These are phyloP conservation scores for Tricholomella constricta DNA, from an alignment of 768 basidiomycete genomes.

Conservation along the genomic window DNA sequence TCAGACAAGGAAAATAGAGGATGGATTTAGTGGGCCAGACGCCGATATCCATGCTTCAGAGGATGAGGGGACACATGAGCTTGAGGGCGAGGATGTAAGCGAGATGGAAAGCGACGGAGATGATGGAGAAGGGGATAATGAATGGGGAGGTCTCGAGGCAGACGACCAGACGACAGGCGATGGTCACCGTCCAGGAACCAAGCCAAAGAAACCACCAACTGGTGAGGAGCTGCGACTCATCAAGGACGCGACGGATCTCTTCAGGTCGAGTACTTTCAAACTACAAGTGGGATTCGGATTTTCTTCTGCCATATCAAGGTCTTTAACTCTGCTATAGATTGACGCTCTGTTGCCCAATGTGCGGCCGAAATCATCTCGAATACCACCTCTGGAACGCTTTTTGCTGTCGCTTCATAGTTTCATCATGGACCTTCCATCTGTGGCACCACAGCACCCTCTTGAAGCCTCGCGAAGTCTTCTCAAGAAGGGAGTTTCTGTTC, in stretches of 20 bases:
- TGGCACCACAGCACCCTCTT: conserved; percentile 65
- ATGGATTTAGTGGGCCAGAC: neutral
- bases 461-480: conserved; percentile 57
- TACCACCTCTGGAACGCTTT: conserved; percentile 64
- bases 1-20: conserved; percentile 16
- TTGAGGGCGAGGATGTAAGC: conserved; percentile 2
- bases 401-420: conserved; percentile 68
- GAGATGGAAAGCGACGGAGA: conserved; percentile 13
- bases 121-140: conserved; percentile 20
- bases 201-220: conserved; percentile 57
- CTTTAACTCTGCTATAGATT: conserved; percentile 48
- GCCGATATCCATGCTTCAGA: conserved; percentile 10
- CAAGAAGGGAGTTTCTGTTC: conserved; percentile 60
- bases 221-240: conserved; percentile 71
- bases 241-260: conserved; percentile 74
- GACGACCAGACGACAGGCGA: conserved; percentile 3
- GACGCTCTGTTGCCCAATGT: conserved; percentile 80
- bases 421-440: conserved; percentile 58
- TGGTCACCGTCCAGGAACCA: conserved; percentile 22
- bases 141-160: conserved; percentile 30
- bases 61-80: conserved; percentile 7
- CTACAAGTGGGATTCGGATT: conserved; percentile 58
- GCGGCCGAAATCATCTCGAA: conserved; percentile 60
- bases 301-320: neutral
- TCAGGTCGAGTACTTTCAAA: conserved; percentile 80